Evolutionary conservation across 345 rosid genomes (phyloP).

Genomic region (Melaleuca quinquenervia): DNA sequence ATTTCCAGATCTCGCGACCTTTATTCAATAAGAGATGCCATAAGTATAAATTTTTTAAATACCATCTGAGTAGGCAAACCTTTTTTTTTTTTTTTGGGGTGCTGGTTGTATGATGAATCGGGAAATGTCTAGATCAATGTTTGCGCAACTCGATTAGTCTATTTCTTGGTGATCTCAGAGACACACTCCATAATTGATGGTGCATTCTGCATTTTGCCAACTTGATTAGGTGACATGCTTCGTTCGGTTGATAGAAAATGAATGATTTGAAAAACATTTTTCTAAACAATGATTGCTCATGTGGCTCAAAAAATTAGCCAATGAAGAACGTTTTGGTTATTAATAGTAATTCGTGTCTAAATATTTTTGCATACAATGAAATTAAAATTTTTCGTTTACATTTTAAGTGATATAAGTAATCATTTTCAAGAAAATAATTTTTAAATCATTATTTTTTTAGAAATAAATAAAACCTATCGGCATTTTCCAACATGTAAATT

Average conservation of each 20-base stretch:
- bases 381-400: no score
- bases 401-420: no score
- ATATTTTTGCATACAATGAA: accelerated
- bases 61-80: neutral
- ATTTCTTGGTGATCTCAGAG: neutral
- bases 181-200: neutral
- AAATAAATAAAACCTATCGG: no score
- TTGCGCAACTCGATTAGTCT: neutral
- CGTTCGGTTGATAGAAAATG: accelerated
- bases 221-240: accelerated
- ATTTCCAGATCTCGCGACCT: accelerated
- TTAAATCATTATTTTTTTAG: no score
- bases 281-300: accelerated
- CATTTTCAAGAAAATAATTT: no score
- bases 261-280: accelerated
- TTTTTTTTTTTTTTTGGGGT: neutral
- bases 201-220: neutral
- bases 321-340: accelerated
- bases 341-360: no score
- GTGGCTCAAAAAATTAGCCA: accelerated
- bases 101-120: neutral
- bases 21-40: neutral
- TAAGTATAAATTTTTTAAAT: neutral
- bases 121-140: neutral
- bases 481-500: neutral